phyloP scores from a whole-genome alignment of 2,329 filamentous ascomycete species.

The Iodosphaeria phyllophila region DNA sequence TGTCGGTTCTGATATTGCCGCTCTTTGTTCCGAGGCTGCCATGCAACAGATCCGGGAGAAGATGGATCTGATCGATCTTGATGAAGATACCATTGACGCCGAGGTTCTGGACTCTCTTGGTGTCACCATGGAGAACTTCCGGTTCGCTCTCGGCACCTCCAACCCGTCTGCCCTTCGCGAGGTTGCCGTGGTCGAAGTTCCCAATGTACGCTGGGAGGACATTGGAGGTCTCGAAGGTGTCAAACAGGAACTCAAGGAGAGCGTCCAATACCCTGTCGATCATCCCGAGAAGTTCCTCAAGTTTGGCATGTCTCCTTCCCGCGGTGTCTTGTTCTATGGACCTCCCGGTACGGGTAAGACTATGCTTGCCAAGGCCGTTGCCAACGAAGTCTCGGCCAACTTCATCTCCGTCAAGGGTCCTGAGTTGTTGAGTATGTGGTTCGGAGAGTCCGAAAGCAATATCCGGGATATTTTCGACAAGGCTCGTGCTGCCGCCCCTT shows the following conservation, averaged over 20 bases:
- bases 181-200: slow-evolving; percentile 96
- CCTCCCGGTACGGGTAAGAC: slow-evolving; percentile 99
- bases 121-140: slow-evolving; percentile 99
- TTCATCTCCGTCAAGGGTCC: slow-evolving; percentile 99
- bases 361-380: slow-evolving; percentile 95
- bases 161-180: slow-evolving; percentile 98
- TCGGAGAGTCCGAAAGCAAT: slow-evolving; percentile 99
- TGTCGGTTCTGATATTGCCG: slow-evolving; percentile 94
- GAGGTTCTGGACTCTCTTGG: slow-evolving; percentile 96
- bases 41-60: slow-evolving; percentile 99
- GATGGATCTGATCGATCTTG: slow-evolving; percentile 98
- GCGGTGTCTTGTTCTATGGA: slow-evolving; percentile 96
- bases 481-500: slow-evolving; percentile 91
- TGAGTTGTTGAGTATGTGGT: slow-evolving; percentile 98
- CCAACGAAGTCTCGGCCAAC: slow-evolving; percentile 98
- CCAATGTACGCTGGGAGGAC: slow-evolving; percentile 98
- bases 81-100: slow-evolving; percentile 97
- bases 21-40: slow-evolving; percentile 93
- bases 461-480: slow-evolving; percentile 99
- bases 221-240: slow-evolving; percentile 96
- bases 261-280: slow-evolving; percentile 96
- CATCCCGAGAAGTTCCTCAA: slow-evolving; percentile 99
- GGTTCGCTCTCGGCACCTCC: slow-evolving; percentile 90
- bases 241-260: slow-evolving; percentile 99
- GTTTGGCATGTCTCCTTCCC: slow-evolving; percentile 93